Base-by-base conservation (phyloP, 768 basidiomycete genomes). In the Leccinum truebloodii region DNA sequence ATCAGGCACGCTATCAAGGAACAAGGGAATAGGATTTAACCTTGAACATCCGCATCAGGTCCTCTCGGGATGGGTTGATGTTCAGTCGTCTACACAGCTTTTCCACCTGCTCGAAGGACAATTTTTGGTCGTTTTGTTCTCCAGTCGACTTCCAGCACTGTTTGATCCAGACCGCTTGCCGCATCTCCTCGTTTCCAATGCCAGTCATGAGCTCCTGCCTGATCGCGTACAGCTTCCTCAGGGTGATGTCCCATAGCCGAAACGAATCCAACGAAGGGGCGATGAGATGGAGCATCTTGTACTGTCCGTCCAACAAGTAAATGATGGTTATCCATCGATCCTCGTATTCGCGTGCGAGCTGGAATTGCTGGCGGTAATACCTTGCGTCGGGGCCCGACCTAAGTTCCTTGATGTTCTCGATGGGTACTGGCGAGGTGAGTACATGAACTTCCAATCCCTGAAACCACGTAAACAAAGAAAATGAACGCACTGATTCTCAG, bases 351-450 rank as follows among this genome's bases (percentile, higher is more conserved):
- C 79, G 74, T 0, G 89, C 77, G 44, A 86, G 79, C 67, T 85
- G 83, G 75, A 89, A 88, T 65, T 87, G 86, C 52, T 84, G 80
- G 56, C 88, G 85, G 69, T 92, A 88, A 71, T 88, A 86, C 20
- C 82, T 79, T 2, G 89, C 86, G 34, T 92, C 86, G 5, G 81
- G 69, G 14, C 88, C 90, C 0, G 86, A 81, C 16, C 95, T 88
- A 32, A 97, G 82, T 70, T 96, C 95, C 57, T 92, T 90, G 73
- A 97, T 91, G 65, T 84, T 82, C 70, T 92, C 92, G 67, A 97
- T 87, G 1, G 89, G 85, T 50, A 96, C 95, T 95, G 61, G 48
- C 20, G 26, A 53, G 59, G 51, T 9, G 20, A 34, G 34, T 34
- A 13, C 39, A 39, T 39, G 18, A 39, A 39, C 39, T 39, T 39